Percentiles rank a stretch among this genome's conserved stretches.
Evolutionary conservation across 2,329 filamentous ascomycete species (phyloP).

Genomic region (Calycina marina): DNA sequence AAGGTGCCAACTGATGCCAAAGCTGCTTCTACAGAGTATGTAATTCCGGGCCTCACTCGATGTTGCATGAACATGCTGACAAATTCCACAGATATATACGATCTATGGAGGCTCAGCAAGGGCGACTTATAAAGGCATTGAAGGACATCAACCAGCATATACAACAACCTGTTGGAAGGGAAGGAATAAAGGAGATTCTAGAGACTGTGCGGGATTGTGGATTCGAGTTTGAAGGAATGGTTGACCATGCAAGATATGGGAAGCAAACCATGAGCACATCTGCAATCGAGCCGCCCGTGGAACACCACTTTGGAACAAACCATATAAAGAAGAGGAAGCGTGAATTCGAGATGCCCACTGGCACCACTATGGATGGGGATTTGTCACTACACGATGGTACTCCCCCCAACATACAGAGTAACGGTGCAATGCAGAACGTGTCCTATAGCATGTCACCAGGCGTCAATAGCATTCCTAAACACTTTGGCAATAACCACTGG

Average conservation of each 20-base stretch:
- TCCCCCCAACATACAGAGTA: no score
- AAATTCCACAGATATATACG: constrained; percentile 6
- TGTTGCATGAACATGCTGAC: not conserved
- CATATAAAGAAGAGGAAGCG: no score
- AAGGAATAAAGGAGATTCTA: not conserved
- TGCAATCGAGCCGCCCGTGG: no score
- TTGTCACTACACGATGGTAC: no score
- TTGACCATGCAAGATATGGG: not conserved
- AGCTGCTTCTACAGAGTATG: not conserved
- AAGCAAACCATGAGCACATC: not conserved
- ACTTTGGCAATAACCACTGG: no score
- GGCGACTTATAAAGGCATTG: not conserved
- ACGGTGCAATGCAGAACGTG: no score
- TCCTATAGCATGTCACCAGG: no score
- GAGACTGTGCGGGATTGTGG: constrained; percentile 1
- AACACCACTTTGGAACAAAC: no score
- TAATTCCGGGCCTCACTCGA: not conserved
- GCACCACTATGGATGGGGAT: no score
- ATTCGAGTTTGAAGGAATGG: constrained; percentile 1
- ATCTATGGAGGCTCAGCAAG: constrained; percentile 14
- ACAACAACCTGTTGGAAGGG: not conserved
- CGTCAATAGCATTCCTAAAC: no score
- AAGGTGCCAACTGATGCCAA: no score
- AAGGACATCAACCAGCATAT: not conserved
- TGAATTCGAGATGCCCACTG: no score